Percentiles rank a stretch among this genome's conserved stretches.
Conservation (phyloP, 805 yeast species). For the Metschnikowia kunwiensis region DNA sequence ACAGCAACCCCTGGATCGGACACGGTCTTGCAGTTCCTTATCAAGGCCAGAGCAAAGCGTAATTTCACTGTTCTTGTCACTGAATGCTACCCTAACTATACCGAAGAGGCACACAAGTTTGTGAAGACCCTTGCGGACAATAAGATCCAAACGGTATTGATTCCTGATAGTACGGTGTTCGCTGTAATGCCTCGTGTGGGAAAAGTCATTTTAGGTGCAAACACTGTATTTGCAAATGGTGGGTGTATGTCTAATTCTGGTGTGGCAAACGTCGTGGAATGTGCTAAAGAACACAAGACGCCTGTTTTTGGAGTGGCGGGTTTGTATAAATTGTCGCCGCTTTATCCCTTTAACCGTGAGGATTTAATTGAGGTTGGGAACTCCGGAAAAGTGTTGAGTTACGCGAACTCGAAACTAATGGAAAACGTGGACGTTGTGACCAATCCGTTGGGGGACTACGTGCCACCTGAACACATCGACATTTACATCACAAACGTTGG, state of each 20-base stretch:
- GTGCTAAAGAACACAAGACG: slow-evolving; percentile 93
- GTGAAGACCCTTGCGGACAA: slow-evolving; percentile 78
- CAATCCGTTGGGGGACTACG: slow-evolving; percentile 87
- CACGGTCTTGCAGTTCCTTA: slow-evolving; percentile 81
- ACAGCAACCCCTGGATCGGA: slow-evolving; percentile 95
- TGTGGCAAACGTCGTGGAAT: slow-evolving; percentile 87
- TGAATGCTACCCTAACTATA: slow-evolving; percentile 88
- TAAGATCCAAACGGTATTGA: slow-evolving; percentile 83
- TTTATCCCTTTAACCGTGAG: slow-evolving; percentile 86
- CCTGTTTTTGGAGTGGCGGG: slow-evolving; percentile 97
- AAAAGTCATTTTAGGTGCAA: slow-evolving; percentile 89
- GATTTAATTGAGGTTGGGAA: slow-evolving; percentile 87
- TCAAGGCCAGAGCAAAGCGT: slow-evolving; percentile 85
- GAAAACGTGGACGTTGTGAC: slow-evolving; percentile 72
- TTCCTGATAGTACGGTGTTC: slow-evolving; percentile 89
- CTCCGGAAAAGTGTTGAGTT: slow-evolving; percentile 81
- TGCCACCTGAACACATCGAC: slow-evolving; percentile 91
- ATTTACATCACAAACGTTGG: slow-evolving; percentile 93
- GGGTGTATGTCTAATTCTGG: slow-evolving; percentile 90
- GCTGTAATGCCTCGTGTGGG: slow-evolving; percentile 98
- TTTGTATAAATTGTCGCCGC: slow-evolving; percentile 85
- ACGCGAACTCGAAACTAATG: slow-evolving; percentile 64
- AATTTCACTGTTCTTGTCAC: slow-evolving; percentile 89
- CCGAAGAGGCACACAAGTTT: slow-evolving; percentile 70
- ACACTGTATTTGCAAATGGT: slow-evolving; percentile 93